phyloP scores from a whole-genome alignment of 331 rosid genomes.

The Stylosanthes scabra region DNA sequence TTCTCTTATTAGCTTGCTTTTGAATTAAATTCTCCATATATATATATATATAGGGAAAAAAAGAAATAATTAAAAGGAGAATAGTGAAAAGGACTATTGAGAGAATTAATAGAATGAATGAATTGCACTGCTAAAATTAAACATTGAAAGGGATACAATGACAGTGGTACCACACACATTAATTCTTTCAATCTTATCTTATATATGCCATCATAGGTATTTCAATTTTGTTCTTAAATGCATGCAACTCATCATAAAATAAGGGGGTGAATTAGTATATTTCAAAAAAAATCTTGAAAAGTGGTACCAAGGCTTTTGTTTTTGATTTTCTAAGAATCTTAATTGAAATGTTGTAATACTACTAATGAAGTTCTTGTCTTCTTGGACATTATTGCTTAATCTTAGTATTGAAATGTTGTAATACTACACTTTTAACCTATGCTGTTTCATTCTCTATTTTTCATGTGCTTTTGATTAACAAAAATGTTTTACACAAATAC shows the following conservation, averaged over 20 bases:
- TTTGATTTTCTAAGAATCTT: background rate
- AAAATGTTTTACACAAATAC: too few relatives aligned
- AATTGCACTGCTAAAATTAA: background rate
- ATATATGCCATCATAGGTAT: too few relatives aligned
- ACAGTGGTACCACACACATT: background rate
- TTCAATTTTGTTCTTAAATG: background rate
- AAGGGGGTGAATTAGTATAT: too few relatives aligned
- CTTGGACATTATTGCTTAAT: too few relatives aligned
- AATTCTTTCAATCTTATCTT: conserved; percentile 5
- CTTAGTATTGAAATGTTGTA: too few relatives aligned
- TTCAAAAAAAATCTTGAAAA: background rate
- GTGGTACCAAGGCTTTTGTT: background rate
- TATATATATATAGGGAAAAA: too few relatives aligned
- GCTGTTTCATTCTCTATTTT: too few relatives aligned
- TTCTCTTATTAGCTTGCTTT: background rate
- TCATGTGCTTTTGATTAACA: too few relatives aligned
- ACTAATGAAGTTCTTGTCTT: too few relatives aligned
- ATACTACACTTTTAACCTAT: too few relatives aligned
- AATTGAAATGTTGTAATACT: background rate
- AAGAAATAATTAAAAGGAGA: too few relatives aligned
- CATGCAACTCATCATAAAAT: background rate
- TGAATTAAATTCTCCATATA: background rate
- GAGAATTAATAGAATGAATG: background rate
- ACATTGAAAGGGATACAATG: background rate
- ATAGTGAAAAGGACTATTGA: background rate